Evolutionary conservation across 1,284 basidiomycete species (phyloP), one percentile per base, ranked within the genome.

Genomic region (Entoloma clypeatum): DNA sequence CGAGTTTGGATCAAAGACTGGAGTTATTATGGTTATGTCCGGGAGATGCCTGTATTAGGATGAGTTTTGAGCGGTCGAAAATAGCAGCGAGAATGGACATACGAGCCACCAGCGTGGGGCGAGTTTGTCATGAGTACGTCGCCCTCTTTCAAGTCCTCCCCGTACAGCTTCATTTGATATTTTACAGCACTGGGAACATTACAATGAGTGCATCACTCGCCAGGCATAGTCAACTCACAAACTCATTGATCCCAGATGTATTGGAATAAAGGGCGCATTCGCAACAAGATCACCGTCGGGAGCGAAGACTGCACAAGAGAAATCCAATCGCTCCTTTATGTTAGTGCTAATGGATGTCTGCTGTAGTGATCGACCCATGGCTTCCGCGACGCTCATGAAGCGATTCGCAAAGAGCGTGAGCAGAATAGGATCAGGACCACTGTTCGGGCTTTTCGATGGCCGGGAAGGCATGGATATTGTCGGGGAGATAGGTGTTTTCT

Each of bases 61-160:
- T 45, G 13, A 35, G 17, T 41, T 27, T 43, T 44, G 32, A 32
- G 41, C 13, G 11, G 38, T 28, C 28, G 33, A 10, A 43, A 22
- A 39, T 31, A 10, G 26, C 24, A 23, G 18, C 25, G 28, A 43
- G 17, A 18, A 11, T 28, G 18, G 7, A 75, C 81, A 56, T 60
- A 85, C 81, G 83, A 86, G 59, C 89, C 91, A 43, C 91, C 92
- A 5, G 91, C 89, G 44, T 83, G 76, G 1, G 92, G 92, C 26
- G 87, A 90, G 64, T 93, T 94, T 35, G 89, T 86, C 84, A 93
- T 86, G 43, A 94, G 68, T 11, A 95, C 92, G 62, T 94, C 92
- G 11, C 92, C 92, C 51, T 88, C 83, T 60, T 86, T 82, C 34
- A 91, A 67, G 13, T 68, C 64, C 48, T 74, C 71, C 36, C 73